Evolutionary conservation across 176 grass and related monocot species (phyloP).

Genomic region (Oryza longistaminata): DNA sequence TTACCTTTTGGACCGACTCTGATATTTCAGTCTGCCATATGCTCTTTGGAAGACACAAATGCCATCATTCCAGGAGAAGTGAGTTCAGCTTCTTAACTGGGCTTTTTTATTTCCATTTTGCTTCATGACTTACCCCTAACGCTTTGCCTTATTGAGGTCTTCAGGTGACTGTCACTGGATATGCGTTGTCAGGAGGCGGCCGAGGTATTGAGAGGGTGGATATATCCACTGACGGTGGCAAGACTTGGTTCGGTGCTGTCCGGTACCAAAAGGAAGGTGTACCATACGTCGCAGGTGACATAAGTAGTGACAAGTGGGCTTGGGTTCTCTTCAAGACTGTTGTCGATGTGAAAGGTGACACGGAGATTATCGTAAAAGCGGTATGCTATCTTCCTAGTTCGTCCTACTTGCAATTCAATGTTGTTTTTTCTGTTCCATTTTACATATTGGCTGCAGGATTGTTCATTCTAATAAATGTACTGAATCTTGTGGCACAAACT

Average conservation of each 20-base stretch:
- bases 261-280: conserved; percentile 46
- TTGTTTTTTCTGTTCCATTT: not conserved
- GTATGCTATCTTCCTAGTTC: conserved; percentile 15
- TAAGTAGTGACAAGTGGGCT: conserved; percentile 62
- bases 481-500: conserved; percentile 1
- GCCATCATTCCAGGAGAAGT: conserved; percentile 52
- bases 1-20: not conserved
- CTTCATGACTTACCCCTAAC: not conserved
- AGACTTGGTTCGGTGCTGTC: conserved; percentile 55
- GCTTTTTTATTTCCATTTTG: not conserved
- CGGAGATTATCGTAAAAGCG: conserved; percentile 58
- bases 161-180: conserved; percentile 58
- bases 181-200: conserved; percentile 59
- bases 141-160: not conserved
- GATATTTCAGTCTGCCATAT: conserved; percentile 66
- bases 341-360: conserved; percentile 37
- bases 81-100: not conserved
- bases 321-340: conserved; percentile 65
- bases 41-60: conserved; percentile 54
- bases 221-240: conserved; percentile 55
- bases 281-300: conserved; percentile 46
- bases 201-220: conserved; percentile 71
- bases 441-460: not conserved
- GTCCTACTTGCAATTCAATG: not conserved
- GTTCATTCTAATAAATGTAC: not conserved